phyloP scores from a whole-genome alignment of 495 filamentous ascomycete species.

The Penicillium robsamsonii region DNA sequence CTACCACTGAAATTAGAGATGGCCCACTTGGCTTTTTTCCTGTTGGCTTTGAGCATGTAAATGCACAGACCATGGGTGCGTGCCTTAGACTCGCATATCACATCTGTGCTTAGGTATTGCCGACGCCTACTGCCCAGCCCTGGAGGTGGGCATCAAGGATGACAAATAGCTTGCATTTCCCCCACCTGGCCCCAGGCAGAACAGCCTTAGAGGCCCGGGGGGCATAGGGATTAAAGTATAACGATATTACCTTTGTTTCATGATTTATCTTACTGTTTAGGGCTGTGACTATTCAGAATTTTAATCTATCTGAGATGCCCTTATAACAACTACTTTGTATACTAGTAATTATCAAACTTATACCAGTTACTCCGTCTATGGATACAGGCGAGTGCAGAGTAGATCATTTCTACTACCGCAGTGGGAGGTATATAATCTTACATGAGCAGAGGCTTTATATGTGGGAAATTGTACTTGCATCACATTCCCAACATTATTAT shows the following conservation, averaged over 20 bases:
- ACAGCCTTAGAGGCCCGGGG: too few species aligned
- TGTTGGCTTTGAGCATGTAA: not conserved
- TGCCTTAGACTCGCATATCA: conserved; percentile 1
- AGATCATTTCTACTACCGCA: not conserved
- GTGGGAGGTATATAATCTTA: not conserved
- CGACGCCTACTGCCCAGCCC: not conserved
- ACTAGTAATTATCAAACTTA: too few species aligned
- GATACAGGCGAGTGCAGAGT: not conserved
- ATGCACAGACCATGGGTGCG: conserved; percentile 9
- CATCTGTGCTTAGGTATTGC: not conserved
- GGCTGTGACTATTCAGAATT: too few species aligned
- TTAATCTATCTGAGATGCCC: too few species aligned
- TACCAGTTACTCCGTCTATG: too few species aligned
- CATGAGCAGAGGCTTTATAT: not conserved
- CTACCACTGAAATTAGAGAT: not conserved
- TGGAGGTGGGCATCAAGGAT: not conserved
- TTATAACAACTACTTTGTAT: too few species aligned
- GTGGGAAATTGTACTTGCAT: not conserved
- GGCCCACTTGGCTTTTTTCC: not conserved
- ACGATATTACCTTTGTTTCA: too few species aligned
- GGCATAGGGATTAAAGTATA: too few species aligned
- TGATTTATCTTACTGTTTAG: too few species aligned
- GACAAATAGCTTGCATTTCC: not conserved
- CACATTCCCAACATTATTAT: not conserved
- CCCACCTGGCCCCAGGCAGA: too few species aligned